These are phyloP conservation scores for Spinellus fusiger DNA, from an alignment of 192 early-diverging fungal species.

Conservation along the genomic window DNA sequence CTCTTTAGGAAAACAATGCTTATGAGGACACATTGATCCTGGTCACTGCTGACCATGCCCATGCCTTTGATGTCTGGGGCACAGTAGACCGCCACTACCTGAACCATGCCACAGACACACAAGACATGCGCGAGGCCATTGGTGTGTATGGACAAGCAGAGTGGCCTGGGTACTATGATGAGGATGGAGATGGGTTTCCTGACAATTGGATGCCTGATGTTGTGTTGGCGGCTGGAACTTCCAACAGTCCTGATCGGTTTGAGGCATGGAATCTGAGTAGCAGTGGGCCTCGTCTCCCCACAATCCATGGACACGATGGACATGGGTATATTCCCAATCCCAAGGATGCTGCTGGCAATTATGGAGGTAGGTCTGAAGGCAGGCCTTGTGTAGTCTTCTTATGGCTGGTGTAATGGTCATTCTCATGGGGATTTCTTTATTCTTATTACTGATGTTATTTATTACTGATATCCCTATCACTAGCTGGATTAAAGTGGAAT, in stretches of 20 bases:
- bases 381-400: background rate
- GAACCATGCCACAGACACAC: slow-evolving; percentile 30
- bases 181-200: slow-evolving; percentile 43
- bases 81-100: slow-evolving; percentile 55
- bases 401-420: background rate
- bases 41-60: slow-evolving; percentile 60
- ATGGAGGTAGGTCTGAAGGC: background rate
- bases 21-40: slow-evolving; percentile 54
- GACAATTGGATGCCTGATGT: slow-evolving; percentile 40
- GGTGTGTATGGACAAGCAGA: slow-evolving; percentile 46
- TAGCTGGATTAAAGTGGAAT: slow-evolving; percentile 23
- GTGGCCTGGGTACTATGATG: slow-evolving; percentile 42
- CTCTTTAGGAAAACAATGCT: slow-evolving; percentile 30
- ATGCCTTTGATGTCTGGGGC: slow-evolving; percentile 60
- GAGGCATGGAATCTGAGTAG: slow-evolving; percentile 40
- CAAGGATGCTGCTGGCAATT: slow-evolving; percentile 14
- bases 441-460: background rate
- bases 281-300: slow-evolving; percentile 32
- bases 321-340: slow-evolving; percentile 18
- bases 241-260: slow-evolving; percentile 34
- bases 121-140: slow-evolving; percentile 38
- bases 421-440: background rate
- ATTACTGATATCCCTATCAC: background rate
- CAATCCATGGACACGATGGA: slow-evolving; percentile 26
- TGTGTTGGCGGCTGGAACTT: slow-evolving; percentile 38